Evolutionary conservation across 495 filamentous ascomycete genomes (phyloP).

Genomic region (Penicillium taxi): DNA sequence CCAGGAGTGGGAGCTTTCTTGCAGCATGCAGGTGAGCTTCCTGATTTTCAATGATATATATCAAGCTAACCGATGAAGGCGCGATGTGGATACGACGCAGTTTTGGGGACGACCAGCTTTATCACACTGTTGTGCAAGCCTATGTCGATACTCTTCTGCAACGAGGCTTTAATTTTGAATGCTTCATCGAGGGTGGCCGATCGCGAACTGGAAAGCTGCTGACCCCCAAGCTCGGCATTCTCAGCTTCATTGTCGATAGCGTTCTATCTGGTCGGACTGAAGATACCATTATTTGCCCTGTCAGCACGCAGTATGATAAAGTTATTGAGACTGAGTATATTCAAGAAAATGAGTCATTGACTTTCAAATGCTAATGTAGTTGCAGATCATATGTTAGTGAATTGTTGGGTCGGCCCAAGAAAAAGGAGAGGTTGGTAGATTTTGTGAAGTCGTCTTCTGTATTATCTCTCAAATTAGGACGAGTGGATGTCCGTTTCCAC

Average conservation of each 20-base stretch:
- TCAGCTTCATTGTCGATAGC: constrained; percentile 86
- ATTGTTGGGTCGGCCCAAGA: constrained; percentile 86
- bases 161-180: constrained; percentile 88
- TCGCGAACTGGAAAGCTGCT: constrained; percentile 91
- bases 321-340: constrained; percentile 84
- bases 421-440: constrained; percentile 83
- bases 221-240: constrained; percentile 90
- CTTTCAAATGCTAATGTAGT: constrained; percentile 7
- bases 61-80: constrained; percentile 37
- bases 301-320: constrained; percentile 97
- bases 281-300: constrained; percentile 87
- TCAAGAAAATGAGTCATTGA: neutral
- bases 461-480: constrained; percentile 75
- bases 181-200: constrained; percentile 91
- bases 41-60: no score
- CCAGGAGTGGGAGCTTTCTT: constrained; percentile 82
- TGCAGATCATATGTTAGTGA: constrained; percentile 79
- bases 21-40: constrained; percentile 69
- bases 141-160: constrained; percentile 92
- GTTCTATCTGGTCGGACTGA: constrained; percentile 79
- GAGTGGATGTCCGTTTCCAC: constrained; percentile 93
- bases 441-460: constrained; percentile 85
- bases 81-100: constrained; percentile 94
- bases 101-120: constrained; percentile 87
- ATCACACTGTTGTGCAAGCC: constrained; percentile 82